Evolutionary conservation across 495 filamentous ascomycete species (phyloP).

Genomic region (Annulohypoxylon stygium): DNA sequence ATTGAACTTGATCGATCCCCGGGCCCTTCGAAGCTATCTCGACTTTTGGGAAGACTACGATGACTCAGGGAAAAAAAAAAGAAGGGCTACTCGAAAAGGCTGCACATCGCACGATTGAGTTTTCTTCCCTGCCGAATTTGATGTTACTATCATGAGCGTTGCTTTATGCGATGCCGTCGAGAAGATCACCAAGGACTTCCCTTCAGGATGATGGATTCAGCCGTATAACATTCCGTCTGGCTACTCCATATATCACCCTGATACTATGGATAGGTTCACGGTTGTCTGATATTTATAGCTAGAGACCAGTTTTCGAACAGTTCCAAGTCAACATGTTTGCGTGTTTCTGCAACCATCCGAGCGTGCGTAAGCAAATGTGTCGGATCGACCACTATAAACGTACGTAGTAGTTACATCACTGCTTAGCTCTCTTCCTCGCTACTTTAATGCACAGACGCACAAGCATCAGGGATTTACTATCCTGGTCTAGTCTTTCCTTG

Average conservation of each 20-base stretch:
- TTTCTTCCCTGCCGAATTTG: slow-evolving; percentile 34
- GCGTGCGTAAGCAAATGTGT: slow-evolving; percentile 22
- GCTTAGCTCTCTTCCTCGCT: slow-evolving; percentile 23
- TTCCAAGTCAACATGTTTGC: slow-evolving; percentile 2
- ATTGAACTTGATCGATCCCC: neutral
- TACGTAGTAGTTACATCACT: slow-evolving; percentile 32
- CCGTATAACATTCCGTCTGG: neutral
- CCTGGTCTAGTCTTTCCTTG: slow-evolving; percentile 16
- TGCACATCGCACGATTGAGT: slow-evolving; percentile 81
- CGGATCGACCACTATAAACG: slow-evolving; percentile 18
- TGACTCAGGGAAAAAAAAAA: no score
- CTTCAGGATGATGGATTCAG: neutral
- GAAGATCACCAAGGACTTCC: slow-evolving; percentile 17
- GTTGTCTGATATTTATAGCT: slow-evolving; percentile 6
- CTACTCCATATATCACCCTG: neutral
- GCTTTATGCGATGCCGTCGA: slow-evolving; percentile 40
- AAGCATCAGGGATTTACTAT: slow-evolving; percentile 22
- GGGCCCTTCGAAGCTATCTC: no score
- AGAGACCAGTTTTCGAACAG: slow-evolving; percentile 2
- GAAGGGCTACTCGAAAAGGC: slow-evolving; percentile 38
- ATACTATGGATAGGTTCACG: slow-evolving; percentile 47
- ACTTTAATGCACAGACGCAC: slow-evolving; percentile 11
- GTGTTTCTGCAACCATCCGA: slow-evolving; percentile 51
- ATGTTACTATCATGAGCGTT: slow-evolving; percentile 28
- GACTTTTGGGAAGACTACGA: no score